Evolutionary conservation across 768 basidiomycete species (phyloP).

Genomic region (Gymnopilus junonius): DNA sequence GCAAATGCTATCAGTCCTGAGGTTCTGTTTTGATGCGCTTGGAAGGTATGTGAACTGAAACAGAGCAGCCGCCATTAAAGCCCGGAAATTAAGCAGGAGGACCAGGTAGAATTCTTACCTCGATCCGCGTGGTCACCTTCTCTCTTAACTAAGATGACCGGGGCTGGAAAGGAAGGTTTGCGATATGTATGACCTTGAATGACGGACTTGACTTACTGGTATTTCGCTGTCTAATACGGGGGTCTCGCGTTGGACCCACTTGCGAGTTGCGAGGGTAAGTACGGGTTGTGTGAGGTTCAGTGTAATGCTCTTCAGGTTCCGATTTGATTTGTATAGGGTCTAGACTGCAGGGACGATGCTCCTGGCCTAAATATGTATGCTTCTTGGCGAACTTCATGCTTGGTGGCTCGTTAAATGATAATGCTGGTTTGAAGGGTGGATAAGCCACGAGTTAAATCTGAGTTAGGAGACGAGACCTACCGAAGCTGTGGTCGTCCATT

Average conservation of each 20-base stretch:
- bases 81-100: neutral
- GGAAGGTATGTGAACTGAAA: neutral
- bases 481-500: neutral
- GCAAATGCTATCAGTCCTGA: neutral
- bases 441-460: neutral
- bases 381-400: neutral
- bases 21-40: conserved; percentile 9
- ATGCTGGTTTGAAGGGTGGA: neutral
- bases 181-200: neutral
- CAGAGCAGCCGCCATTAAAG: too few relatives aligned
- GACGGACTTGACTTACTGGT: neutral
- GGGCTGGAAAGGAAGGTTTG: neutral
- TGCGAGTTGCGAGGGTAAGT: neutral
- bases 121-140: neutral
- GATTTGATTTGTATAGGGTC: neutral
- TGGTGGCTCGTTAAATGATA: neutral
- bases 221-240: neutral
- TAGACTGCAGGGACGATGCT: neutral
- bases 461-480: neutral
- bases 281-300: neutral
- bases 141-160: neutral
- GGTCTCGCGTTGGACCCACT: neutral
- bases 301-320: neutral
- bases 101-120: neutral
- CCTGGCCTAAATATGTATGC: neutral